phyloP scores from a whole-genome alignment of 371 early-diverging fungal species.

The Rhizopus sp. region DNA sequence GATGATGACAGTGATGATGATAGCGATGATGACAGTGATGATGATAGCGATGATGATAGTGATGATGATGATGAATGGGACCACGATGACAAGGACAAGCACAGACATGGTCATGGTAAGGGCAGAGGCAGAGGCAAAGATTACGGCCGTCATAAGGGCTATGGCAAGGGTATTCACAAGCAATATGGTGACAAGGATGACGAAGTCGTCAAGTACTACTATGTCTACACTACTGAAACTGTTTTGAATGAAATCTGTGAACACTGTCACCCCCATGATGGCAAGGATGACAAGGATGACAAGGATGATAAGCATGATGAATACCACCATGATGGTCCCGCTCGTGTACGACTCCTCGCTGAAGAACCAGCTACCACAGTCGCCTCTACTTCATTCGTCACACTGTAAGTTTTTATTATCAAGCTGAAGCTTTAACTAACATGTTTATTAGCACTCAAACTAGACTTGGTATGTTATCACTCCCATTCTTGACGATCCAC shows the following conservation, averaged over 20 bases:
- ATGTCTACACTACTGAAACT: slow-evolving; percentile 3
- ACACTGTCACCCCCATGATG: neutral
- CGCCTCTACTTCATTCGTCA: neutral
- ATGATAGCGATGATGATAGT: neutral
- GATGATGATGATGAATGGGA: slow-evolving; percentile 16
- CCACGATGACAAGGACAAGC: slow-evolving; percentile 7
- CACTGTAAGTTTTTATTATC: neutral
- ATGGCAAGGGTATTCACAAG: slow-evolving; percentile 23
- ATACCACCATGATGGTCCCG: slow-evolving; percentile 11
- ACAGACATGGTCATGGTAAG: slow-evolving; percentile 5
- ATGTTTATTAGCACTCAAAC: neutral
- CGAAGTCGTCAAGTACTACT: slow-evolving; percentile 9
- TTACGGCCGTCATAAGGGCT: neutral
- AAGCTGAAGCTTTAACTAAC: too few relatives aligned
- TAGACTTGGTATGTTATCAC: slow-evolving; percentile 1
- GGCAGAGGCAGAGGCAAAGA: neutral
- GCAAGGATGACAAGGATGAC: too few relatives aligned
- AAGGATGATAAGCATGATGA: slow-evolving; percentile 12
- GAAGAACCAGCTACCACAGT: neutral
- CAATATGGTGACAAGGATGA: slow-evolving; percentile 16
- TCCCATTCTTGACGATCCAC: slow-evolving; percentile 2
- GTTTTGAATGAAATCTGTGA: neutral
- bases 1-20: too few relatives aligned
- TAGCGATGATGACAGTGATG: too few relatives aligned
- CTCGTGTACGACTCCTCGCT: neutral